Evolutionary conservation across 1,284 basidiomycete species (phyloP).

Genomic region (Sphaerobolus stellatus): DNA sequence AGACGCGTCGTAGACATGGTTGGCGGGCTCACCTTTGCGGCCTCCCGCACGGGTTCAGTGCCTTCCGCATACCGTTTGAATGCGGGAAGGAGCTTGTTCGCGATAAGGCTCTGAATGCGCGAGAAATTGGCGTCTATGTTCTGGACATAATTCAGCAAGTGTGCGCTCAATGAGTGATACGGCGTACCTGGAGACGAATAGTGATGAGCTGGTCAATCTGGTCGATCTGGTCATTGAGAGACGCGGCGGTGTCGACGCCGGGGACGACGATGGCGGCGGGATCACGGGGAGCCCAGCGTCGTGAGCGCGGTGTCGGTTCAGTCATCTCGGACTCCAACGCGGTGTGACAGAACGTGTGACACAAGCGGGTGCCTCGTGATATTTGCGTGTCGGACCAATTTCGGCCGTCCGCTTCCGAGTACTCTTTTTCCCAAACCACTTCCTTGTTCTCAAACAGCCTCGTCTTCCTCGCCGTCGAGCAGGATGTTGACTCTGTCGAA

Average conservation of each 20-base stretch:
- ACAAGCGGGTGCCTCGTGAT: not conserved
- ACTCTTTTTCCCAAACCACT: conserved; percentile 5
- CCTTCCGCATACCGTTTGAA: conserved; percentile 86
- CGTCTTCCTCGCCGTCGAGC: conserved; percentile 33
- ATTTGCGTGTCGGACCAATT: not conserved
- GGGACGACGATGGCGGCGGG: conserved; percentile 66
- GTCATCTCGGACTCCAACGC: conserved; percentile 2
- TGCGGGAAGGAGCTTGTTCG: conserved; percentile 78
- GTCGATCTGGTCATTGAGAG: conserved; percentile 84
- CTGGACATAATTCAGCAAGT: conserved; percentile 42
- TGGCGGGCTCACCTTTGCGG: conserved; percentile 65
- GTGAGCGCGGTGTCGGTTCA: conserved; percentile 28
- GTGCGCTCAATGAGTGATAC: conserved; percentile 1
- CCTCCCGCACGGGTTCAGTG: conserved; percentile 84
- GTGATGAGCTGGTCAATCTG: conserved; percentile 96
- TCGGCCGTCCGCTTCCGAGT: conserved; percentile 9
- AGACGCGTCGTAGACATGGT: not conserved
- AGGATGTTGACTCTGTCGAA: conserved; percentile 71
- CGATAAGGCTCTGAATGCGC: conserved; percentile 83
- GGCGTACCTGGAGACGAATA: conserved; percentile 70
- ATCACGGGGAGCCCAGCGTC: conserved; percentile 66
- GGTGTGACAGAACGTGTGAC: not conserved
- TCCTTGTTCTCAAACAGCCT: conserved; percentile 21
- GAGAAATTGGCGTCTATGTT: conserved; percentile 95
- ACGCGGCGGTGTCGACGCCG: conserved; percentile 72